These are phyloP conservation scores for Paramecium primaurelia DNA, from an alignment of 73 alveolate species.

Conservation along the genomic window DNA sequence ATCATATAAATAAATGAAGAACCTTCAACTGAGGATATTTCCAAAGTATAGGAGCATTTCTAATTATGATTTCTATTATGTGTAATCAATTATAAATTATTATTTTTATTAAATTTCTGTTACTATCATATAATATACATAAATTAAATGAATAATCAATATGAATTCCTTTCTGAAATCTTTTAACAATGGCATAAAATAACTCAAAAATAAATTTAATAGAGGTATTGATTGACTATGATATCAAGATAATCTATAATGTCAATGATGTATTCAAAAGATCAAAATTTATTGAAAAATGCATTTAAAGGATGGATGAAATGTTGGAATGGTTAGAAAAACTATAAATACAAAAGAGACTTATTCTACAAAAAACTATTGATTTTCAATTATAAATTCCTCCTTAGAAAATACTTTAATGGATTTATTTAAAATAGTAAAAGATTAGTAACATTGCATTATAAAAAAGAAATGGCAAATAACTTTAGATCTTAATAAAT, in stretches of 20 bases:
- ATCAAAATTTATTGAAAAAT: not conserved
- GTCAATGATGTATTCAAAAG: not conserved
- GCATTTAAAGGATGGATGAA: not conserved
- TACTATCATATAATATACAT: not conserved
- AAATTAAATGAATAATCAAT: not conserved
- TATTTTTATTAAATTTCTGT: not conserved
- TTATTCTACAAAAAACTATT: not conserved
- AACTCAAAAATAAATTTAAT: not conserved
- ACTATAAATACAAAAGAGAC: not conserved
- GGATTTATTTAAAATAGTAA: not conserved
- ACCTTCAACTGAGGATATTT: not conserved
- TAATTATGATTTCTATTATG: not conserved
- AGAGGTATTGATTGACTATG: not conserved
- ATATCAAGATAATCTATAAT: not conserved
- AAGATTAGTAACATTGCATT: not conserved
- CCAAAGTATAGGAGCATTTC: not conserved
- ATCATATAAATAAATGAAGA: not conserved
- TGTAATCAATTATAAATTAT: not conserved
- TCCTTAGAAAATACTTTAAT: not conserved
- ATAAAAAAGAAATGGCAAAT: conserved; percentile 5
- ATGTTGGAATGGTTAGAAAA: not conserved
- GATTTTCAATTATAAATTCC: not conserved
- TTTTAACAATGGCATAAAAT: not conserved
- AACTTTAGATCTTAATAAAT: not conserved
- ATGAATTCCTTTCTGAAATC: not conserved